phyloP scores from a whole-genome alignment of 495 filamentous ascomycete genomes.

The Penicillium robsamsonii region DNA sequence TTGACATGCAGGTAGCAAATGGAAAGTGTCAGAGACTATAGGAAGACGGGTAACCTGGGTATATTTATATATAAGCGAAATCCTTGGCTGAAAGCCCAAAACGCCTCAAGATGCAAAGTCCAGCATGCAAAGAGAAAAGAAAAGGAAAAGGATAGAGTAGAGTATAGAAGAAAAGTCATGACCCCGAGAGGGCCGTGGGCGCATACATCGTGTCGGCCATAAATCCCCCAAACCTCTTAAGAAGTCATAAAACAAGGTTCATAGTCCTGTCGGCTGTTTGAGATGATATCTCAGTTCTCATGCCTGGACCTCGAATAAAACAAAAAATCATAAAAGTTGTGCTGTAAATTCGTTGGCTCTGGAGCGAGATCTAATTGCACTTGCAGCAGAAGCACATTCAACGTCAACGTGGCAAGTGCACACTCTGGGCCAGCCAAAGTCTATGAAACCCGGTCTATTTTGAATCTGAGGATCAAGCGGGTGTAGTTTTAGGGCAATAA shows the following conservation, averaged over 20 bases:
- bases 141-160: not conserved
- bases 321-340: not conserved
- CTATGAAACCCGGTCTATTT: not conserved
- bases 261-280: not conserved
- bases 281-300: not conserved
- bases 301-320: not conserved
- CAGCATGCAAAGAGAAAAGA: constrained; percentile 3
- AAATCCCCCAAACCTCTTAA: not conserved
- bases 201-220: constrained; percentile 4
- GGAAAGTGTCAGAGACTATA: constrained; percentile 15
- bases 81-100: not conserved
- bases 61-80: constrained; percentile 31
- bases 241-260: not conserved
- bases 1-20: constrained; percentile 19
- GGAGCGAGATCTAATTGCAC: not conserved
- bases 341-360: not conserved
- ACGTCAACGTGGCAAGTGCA: not conserved
- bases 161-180: not conserved
- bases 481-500: not conserved
- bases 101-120: constrained; percentile 10
- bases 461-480: not conserved
- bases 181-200: not conserved
- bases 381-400: not conserved
- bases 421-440: constrained; percentile 6
- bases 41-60: constrained; percentile 24